A percentile compares a stretch with the other conserved stretches of the same genome.
Evolutionary conservation across 2,329 filamentous ascomycete genomes (phyloP).

Genomic region (Diaporthe batatas): DNA sequence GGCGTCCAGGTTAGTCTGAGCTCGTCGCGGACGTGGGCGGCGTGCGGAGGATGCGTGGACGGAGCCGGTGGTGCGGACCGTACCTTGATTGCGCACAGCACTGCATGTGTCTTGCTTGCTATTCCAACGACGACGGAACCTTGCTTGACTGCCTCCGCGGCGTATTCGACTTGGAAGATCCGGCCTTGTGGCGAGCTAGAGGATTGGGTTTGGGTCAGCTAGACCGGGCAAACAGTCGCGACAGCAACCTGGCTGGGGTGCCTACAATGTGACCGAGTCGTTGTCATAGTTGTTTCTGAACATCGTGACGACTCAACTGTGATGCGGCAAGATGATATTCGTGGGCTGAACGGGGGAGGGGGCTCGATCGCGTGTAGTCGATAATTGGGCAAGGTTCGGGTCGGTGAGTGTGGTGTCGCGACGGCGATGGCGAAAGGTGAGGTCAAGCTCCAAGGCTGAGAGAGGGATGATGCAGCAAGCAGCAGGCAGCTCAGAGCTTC

Average conservation of each 20-base stretch:
- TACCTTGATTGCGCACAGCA: slow-evolving; percentile 97
- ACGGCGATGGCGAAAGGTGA: slow-evolving; percentile 25
- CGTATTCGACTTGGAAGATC: slow-evolving; percentile 99
- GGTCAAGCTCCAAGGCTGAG: slow-evolving; percentile 42
- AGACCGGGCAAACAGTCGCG: slow-evolving; percentile 44
- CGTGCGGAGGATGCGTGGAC: slow-evolving; percentile 35
- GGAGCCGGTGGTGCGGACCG: slow-evolving; percentile 42
- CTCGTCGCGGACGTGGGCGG: slow-evolving; percentile 25
- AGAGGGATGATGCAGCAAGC: slow-evolving; percentile 41
- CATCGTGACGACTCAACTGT: slow-evolving; percentile 70
- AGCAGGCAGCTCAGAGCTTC: slow-evolving; percentile 48
- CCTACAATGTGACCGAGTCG: slow-evolving; percentile 99
- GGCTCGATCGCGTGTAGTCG: slow-evolving; percentile 4
- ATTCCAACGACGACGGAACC: slow-evolving; percentile 97
- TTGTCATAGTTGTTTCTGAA: slow-evolving; percentile 99
- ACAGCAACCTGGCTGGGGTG: slow-evolving; percentile 46
- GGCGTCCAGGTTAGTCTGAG: slow-evolving; percentile 30
- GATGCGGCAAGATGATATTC: background rate
- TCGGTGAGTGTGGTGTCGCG: slow-evolving; percentile 15
- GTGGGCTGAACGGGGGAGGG: background rate
- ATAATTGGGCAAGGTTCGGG: slow-evolving; percentile 10
- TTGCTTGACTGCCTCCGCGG: slow-evolving; percentile 98
- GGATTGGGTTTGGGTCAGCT: slow-evolving; percentile 48
- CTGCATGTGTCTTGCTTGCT: slow-evolving; percentile 97
- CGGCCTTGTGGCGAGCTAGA: slow-evolving; percentile 95